Conservation (phyloP, 345 rosid species). For the Geranium brycei region DNA sequence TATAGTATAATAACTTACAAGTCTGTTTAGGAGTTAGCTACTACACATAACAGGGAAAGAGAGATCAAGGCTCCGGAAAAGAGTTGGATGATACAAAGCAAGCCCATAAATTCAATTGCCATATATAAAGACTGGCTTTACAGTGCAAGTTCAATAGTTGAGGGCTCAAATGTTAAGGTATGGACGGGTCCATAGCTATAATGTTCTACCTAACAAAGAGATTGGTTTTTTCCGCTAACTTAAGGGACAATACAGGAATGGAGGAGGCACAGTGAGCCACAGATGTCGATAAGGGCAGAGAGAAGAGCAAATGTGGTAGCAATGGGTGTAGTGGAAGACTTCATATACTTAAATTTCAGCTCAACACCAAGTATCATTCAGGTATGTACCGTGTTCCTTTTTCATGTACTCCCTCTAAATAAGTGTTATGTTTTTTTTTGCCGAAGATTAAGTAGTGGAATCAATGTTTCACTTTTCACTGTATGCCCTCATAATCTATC, state of each 20-base stretch:
- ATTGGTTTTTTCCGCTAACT: background rate
- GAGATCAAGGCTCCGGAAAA: conserved; percentile 61
- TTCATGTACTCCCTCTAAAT: no score
- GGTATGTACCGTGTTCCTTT: conserved; percentile 21
- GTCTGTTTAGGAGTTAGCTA: conserved; percentile 40
- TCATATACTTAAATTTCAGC: conserved; percentile 62
- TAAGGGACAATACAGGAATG: conserved; percentile 41
- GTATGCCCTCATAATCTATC: no score
- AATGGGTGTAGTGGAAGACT: conserved; percentile 78
- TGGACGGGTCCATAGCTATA: background rate
- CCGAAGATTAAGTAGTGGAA: no score
- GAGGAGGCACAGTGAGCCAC: conserved; percentile 52
- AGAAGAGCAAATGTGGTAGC: conserved; percentile 41
- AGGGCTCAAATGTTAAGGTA: conserved; percentile 61
- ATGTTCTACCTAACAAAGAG: conserved; percentile 5
- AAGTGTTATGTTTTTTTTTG: no score
- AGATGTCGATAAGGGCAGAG: conserved; percentile 36
- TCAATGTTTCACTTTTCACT: no score
- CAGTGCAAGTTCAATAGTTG: conserved; percentile 49
- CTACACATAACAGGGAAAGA: conserved; percentile 37
- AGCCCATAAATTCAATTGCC: conserved; percentile 48
- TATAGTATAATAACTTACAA: background rate
- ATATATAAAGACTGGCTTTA: conserved; percentile 78
- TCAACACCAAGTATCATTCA: conserved; percentile 60
- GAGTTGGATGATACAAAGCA: conserved; percentile 60